Base-by-base conservation (phyloP, 139 green algal genomes). In the Tetraselmis striata region DNA sequence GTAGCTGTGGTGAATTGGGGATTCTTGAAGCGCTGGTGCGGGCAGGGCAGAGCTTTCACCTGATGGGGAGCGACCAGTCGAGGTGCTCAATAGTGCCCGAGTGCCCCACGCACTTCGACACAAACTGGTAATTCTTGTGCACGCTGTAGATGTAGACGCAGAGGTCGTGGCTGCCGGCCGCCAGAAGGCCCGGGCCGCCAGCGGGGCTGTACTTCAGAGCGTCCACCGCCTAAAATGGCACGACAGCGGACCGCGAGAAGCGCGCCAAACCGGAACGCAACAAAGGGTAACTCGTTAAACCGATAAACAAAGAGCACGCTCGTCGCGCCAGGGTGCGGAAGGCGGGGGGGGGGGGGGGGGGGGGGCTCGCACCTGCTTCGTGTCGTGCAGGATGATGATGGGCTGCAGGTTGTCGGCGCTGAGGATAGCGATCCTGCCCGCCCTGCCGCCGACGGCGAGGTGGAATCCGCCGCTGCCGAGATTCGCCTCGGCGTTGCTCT, bases 161-260 rank as follows among this genome's bases (percentile, higher is more conserved):
- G 30, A 89, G 83, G 83, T 93, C 89, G 2, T 86, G 76, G 59
- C 76, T 81, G 31, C 80, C 89, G 28, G 78, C 84, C 1, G 87
- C 89, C 32, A 93, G 82, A 27, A 90, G 84, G 28, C 22, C 58
- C 25, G 84, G 83, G 23, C 86, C 86, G 1, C 83, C 81, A 2
- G 81, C 23, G 2, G 89, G 89, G 26, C 58, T 86, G 86, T 90
- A 93, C 84, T 89, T 89, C n/a, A 93, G 76, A 80, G 90, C 89
- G 78, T 30, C 30, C 31, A 90, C 75, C 76, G 83, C 81, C 58
- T 75, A n/a, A 18, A n/a, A n/a, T n/a, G n/a, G n/a, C n/a, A n/a
- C n/a, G n/a, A n/a, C n/a, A n/a, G n/a, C n/a, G n/a, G n/a, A n/a
- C n/a, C n/a, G n/a, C n/a, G n/a, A n/a, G n/a, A n/a, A n/a, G n/a